Evolutionary conservation across 176 grass and related monocot species (phyloP), one percentile per base, ranked within the genome.

Genomic region (Hyparrhenia diplandra): DNA sequence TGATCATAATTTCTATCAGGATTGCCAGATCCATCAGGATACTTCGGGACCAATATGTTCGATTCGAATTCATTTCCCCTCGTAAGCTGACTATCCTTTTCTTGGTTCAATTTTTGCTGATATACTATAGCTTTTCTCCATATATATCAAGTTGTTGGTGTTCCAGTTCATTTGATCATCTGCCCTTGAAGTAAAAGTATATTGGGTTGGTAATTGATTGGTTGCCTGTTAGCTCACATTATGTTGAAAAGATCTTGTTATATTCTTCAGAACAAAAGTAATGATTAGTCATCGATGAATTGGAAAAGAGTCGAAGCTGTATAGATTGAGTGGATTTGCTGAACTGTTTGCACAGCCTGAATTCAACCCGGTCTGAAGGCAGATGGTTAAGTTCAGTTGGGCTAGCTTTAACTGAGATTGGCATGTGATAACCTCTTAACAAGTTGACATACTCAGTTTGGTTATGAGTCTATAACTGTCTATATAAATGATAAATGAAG

Each of bases 1-100:
- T n/a, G 72, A 77, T 74, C 63, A 65, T 93, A 13, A 60, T 89
- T 67, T 89, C 14, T 69, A 59, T 69, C 81, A 98, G 95, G 95
- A 83, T 94, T 98, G 29, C 95, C 74, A 68, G 84, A 76, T 37
- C 77, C 76, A 49, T 14, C 83, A 65, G 90, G 95, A 85, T 89
- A 90, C 46, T 84, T n/a, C n/a, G 95, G 12, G 92, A 98, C 71
- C 95, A 98, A 83, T 85, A 92, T 89, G 88, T 98, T 17, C 90
- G 67, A 67, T 98, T 98, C 85, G 68, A 79, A 89, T 98, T 34
- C 77, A 93, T 85, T 98, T 98, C 73, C n/a, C 95, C 46, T 94
- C 84, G 95, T 98, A 98, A 98, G 95, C 51, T 83, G 47, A 64
- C 88, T 65, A 40, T 80, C 64, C 57, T 72, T n/a, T 76, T 13